Percentiles rank a stretch among this genome's conserved stretches.
Evolutionary conservation across 2,329 filamentous ascomycete species (phyloP).

Genomic region (Pseudopithomyces maydicus): DNA sequence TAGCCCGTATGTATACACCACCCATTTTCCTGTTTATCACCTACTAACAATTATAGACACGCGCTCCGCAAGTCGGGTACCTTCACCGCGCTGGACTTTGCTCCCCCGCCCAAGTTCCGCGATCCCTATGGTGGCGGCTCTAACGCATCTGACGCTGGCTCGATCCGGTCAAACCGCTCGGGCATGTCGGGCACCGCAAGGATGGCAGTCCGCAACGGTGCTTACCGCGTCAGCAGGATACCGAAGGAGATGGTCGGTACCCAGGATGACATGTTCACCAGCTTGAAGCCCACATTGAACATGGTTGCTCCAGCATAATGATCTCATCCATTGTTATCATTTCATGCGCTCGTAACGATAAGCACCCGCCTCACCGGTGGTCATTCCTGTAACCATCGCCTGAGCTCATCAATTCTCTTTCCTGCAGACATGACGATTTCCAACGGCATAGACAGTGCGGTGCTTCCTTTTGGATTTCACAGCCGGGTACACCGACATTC

Average conservation of each 20-base stretch:
- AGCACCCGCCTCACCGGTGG: slow-evolving; percentile 38
- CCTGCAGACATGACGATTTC: slow-evolving; percentile 34
- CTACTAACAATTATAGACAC: slow-evolving; percentile 58
- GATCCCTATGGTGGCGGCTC: slow-evolving; percentile 34
- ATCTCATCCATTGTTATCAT: slow-evolving; percentile 12
- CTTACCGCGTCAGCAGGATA: slow-evolving; percentile 84
- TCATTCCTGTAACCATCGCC: slow-evolving; percentile 23
- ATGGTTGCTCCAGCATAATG: slow-evolving; percentile 45
- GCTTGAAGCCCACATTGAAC: slow-evolving; percentile 63
- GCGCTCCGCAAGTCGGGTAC: slow-evolving; percentile 76
- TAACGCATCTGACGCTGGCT: slow-evolving; percentile 52
- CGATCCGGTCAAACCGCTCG: slow-evolving; percentile 71
- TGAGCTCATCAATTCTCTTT: slow-evolving; percentile 30
- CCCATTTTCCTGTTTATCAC: neutral
- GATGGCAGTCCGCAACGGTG: slow-evolving; percentile 77
- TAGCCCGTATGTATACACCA: slow-evolving; percentile 75
- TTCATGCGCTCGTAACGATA: slow-evolving; percentile 27
- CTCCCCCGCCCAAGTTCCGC: slow-evolving; percentile 75
- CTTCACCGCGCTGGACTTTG: slow-evolving; percentile 81
- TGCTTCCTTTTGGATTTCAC: slow-evolving; percentile 16
- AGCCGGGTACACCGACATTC: slow-evolving; percentile 11
- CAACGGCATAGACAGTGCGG: slow-evolving; percentile 37
- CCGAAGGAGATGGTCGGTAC: slow-evolving; percentile 83
- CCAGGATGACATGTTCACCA: slow-evolving; percentile 65
- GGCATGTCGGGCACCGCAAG: slow-evolving; percentile 74